Evolutionary conservation across 371 early-diverging fungal genomes (phyloP).

Genomic region (Paraphysoderma sedebokerense): DNA sequence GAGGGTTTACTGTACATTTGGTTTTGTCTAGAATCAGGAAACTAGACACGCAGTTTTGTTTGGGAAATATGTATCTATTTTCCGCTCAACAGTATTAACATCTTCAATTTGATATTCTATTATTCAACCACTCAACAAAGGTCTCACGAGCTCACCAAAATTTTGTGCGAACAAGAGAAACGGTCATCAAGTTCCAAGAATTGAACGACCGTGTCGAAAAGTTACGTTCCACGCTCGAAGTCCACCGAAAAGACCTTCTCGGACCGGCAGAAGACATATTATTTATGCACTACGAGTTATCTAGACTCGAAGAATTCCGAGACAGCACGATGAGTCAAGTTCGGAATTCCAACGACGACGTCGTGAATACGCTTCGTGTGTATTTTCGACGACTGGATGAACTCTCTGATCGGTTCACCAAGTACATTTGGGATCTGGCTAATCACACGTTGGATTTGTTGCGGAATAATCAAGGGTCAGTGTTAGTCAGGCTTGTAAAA

Average conservation of each 20-base stretch:
- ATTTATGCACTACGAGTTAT: constrained; percentile 72
- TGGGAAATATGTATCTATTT: too few species aligned
- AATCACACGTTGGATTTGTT: constrained; percentile 58
- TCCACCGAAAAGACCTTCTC: constrained; percentile 42
- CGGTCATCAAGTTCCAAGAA: constrained; percentile 66
- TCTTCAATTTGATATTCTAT: too few species aligned
- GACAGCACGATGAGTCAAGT: constrained; percentile 64
- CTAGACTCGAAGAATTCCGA: constrained; percentile 68
- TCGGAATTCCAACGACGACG: constrained; percentile 51
- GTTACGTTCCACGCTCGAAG: constrained; percentile 45
- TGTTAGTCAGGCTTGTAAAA: constrained; percentile 68
- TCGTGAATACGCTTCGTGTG: constrained; percentile 52
- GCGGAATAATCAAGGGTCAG: constrained; percentile 38
- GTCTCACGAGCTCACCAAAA: constrained; percentile 81
- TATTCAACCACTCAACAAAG: constrained; percentile 14
- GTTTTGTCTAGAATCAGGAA: too few species aligned
- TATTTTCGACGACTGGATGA: constrained; percentile 70
- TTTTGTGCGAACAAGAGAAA: constrained; percentile 68
- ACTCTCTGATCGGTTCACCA: constrained; percentile 58
- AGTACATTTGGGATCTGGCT: constrained; percentile 66
- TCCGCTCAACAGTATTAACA: too few species aligned
- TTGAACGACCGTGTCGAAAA: constrained; percentile 60
- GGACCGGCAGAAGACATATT: constrained; percentile 55
- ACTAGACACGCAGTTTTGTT: too few species aligned
- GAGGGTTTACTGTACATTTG: too few species aligned